Evolutionary conservation across 202 grass and related monocot genomes (phyloP).

Genomic region (Musa balbisiana): DNA sequence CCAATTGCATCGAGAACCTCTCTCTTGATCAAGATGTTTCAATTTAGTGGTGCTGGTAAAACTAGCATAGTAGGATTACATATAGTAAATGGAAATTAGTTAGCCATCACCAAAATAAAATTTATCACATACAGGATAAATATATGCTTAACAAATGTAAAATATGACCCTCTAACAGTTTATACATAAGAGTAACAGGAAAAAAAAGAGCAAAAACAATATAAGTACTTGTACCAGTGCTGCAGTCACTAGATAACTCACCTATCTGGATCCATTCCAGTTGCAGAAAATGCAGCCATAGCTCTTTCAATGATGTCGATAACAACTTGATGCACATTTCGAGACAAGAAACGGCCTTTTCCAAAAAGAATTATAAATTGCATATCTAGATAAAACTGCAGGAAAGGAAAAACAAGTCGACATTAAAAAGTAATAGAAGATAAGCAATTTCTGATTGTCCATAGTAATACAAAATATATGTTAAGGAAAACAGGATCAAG

Average conservation of each 20-base stretch:
- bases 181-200: neutral
- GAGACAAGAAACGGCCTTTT: slow-evolving; percentile 85
- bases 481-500: slow-evolving; percentile 11
- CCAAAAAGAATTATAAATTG: slow-evolving; percentile 93
- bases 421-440: neutral
- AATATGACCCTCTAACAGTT: too few species aligned
- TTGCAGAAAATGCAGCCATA: slow-evolving; percentile 90
- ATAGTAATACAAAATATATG: neutral
- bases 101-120: too few species aligned
- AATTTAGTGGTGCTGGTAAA: too few species aligned
- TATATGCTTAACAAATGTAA: too few species aligned
- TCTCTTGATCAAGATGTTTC: too few species aligned
- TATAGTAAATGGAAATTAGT: too few species aligned
- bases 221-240: neutral
- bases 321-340: slow-evolving; percentile 93
- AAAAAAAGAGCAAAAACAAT: neutral
- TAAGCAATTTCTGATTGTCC: neutral
- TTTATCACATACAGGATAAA: too few species aligned
- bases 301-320: slow-evolving; percentile 84
- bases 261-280: slow-evolving; percentile 90
- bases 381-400: slow-evolving; percentile 99
- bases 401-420: slow-evolving; percentile 12
- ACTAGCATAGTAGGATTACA: too few species aligned
- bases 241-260: slow-evolving; percentile 20
- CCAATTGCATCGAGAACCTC: too few species aligned